phyloP scores from a whole-genome alignment of 2,329 filamentous ascomycete species.

The Colletotrichum sp. region DNA sequence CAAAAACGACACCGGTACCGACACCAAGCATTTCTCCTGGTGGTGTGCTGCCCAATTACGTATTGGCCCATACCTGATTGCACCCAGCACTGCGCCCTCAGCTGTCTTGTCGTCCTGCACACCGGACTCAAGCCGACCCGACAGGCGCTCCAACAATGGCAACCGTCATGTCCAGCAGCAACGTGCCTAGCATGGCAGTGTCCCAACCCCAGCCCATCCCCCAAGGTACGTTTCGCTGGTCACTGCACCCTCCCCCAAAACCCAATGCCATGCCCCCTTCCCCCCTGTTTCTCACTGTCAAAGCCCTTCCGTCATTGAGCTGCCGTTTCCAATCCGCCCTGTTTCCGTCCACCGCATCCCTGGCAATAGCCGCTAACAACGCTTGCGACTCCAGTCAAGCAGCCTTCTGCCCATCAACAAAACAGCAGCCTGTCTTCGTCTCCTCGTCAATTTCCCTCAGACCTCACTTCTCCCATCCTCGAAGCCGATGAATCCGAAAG shows the following conservation, averaged over 20 bases:
- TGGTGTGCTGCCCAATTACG: constrained; percentile 19
- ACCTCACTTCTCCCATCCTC: constrained; percentile 57
- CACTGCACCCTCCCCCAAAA: background rate
- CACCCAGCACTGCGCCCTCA: background rate
- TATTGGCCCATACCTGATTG: constrained; percentile 7
- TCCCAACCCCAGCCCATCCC: constrained; percentile 3
- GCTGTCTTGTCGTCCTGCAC: background rate
- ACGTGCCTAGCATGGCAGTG: background rate
- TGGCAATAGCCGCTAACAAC: constrained; percentile 11
- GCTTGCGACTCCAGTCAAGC: constrained; percentile 12
- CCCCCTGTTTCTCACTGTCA: background rate
- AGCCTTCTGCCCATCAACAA: constrained; percentile 14
- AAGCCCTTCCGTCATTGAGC: constrained; percentile 14
- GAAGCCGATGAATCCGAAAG: constrained; percentile 67
- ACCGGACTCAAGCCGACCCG: constrained; percentile 6
- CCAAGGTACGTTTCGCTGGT: constrained; percentile 9
- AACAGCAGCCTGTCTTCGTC: constrained; percentile 39
- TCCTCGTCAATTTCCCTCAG: constrained; percentile 53
- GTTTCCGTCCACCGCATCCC: constrained; percentile 18
- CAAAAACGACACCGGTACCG: background rate
- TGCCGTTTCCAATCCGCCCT: constrained; percentile 10
- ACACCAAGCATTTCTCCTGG: constrained; percentile 4
- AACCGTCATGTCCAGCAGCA: constrained; percentile 4
- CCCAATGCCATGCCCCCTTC: background rate
- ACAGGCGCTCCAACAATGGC: constrained; percentile 1